Base-by-base conservation (phyloP, 2,329 filamentous ascomycete species). In the Daldinia sp. region DNA sequence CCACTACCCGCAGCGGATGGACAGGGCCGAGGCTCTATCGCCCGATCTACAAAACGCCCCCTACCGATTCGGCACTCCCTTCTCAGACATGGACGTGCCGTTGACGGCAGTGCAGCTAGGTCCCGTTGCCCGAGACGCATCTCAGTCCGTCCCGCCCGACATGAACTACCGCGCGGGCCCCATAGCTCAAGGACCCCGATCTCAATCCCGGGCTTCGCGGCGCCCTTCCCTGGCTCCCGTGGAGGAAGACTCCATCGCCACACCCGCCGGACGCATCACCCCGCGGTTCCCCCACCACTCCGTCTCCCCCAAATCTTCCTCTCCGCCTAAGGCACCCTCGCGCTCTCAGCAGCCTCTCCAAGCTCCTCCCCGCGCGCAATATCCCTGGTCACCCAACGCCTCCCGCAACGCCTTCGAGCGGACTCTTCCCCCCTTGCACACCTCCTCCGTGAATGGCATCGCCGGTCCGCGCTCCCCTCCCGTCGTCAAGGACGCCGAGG, bases 111-210 rank as follows among this genome's bases (percentile, higher is more conserved):
- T 94, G 41, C 86, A 87, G 1, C 71, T 87, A 13, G 91, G 90
- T 0, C 91, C 91, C 5, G 82, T 96, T 29, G 84, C 90, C 43
- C 90, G 94, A 51, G 90, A 95, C 72, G 82, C 84, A 47, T 96
- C 93, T 23, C 93, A 97, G 77, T 97, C 94, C 4, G 94, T 97
- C 0, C 94, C 94, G 41, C 94, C 94, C 5, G 89, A 96, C 78
- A 97, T 97, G 93, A 89, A 87, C 75, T 97, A 90, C 81, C 86
- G 88, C 71, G 64, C 70, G 61, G 70, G 62, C 66, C 75, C 68
- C 69, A 70, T 59, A 74, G 58, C 68, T 29, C 47, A 32, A 23
- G 47, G 27, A 0, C 48, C 76, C 30, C 81, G 83, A 23, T 82
- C 82, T 39, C 79, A 83, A 68, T 87, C 84, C 47, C 84, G 85